Evolutionary conservation across 1,284 basidiomycete genomes (phyloP).

Genomic region (Inonotus obliquus): DNA sequence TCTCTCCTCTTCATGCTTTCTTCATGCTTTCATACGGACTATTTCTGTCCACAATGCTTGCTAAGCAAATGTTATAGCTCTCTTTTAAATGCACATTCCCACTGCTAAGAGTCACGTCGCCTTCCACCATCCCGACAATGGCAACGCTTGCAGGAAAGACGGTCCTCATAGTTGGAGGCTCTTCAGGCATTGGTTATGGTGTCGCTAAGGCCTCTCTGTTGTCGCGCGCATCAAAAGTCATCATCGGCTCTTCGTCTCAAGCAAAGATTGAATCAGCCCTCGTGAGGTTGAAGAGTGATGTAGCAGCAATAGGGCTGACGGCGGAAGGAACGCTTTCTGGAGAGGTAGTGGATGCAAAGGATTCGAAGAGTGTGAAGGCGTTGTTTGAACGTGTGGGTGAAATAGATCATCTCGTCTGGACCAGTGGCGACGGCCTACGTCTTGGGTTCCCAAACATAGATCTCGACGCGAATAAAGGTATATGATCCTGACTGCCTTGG

Average conservation of each 20-base stretch:
- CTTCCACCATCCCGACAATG: neutral
- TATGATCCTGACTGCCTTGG: neutral
- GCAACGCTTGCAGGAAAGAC: conserved; percentile 10
- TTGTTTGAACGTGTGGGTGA: conserved; percentile 19
- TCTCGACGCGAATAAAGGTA: conserved; percentile 17
- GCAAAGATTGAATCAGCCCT: conserved; percentile 8
- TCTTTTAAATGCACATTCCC: neutral
- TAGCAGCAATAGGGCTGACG: neutral
- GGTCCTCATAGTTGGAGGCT: conserved; percentile 15
- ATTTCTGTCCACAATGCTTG: neutral
- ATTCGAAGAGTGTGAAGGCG: conserved; percentile 11
- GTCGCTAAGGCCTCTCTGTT: conserved; percentile 17
- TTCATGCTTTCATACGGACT: too few relatives aligned
- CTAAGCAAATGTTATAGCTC: neutral
- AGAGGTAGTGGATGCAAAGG: conserved; percentile 17
- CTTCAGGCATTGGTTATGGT: conserved; percentile 17
- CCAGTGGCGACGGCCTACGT: conserved; percentile 17
- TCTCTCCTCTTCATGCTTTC: too few relatives aligned
- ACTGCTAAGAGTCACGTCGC: neutral
- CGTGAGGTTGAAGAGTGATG: conserved; percentile 5
- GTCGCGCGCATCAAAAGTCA: conserved; percentile 9
- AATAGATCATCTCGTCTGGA: conserved; percentile 23
- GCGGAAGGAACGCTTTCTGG: conserved; percentile 15
- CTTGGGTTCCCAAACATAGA: conserved; percentile 19
- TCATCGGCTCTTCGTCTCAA: conserved; percentile 16